These are phyloP conservation scores for Metschnikowia peoriensis DNA, from an alignment of 805 yeast genomes.

Conservation along the genomic window DNA sequence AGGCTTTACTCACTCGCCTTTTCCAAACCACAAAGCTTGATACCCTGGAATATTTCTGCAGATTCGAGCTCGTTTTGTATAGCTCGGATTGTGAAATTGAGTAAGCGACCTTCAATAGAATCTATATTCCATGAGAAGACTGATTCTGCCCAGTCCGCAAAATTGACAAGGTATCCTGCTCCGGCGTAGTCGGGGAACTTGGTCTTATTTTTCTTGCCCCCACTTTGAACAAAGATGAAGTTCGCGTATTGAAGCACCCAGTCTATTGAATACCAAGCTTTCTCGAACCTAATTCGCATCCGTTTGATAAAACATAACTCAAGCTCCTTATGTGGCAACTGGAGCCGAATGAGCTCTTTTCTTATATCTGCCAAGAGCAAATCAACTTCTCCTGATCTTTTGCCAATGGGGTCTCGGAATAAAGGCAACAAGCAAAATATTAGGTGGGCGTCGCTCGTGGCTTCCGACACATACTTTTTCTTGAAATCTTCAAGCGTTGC, in stretches of 20 bases:
- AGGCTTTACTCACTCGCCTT: neutral
- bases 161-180: slow-evolving; percentile 4
- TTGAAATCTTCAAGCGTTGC: neutral
- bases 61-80: slow-evolving; percentile 6
- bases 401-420: slow-evolving; percentile 9
- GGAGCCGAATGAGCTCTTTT: slow-evolving; percentile 1
- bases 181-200: slow-evolving; percentile 1
- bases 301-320: slow-evolving; percentile 4
- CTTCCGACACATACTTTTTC: neutral
- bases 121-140: slow-evolving; percentile 4
- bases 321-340: neutral
- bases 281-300: slow-evolving; percentile 9
- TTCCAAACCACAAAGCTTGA: neutral
- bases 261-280: slow-evolving; percentile 10
- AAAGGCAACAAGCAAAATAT: slow-evolving; percentile 4
- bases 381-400: neutral
- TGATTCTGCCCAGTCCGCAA: slow-evolving; percentile 9
- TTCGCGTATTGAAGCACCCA: slow-evolving; percentile 10
- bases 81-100: slow-evolving; percentile 4
- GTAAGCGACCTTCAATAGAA: slow-evolving; percentile 4
- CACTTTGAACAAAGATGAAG: slow-evolving; percentile 1
- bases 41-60: slow-evolving; percentile 2
- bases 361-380: slow-evolving; percentile 1
- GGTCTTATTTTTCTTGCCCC: neutral
- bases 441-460: slow-evolving; percentile 1